Conservation (phyloP, 2,329 filamentous ascomycete genomes). For the Cryphonectria parasitica region DNA sequence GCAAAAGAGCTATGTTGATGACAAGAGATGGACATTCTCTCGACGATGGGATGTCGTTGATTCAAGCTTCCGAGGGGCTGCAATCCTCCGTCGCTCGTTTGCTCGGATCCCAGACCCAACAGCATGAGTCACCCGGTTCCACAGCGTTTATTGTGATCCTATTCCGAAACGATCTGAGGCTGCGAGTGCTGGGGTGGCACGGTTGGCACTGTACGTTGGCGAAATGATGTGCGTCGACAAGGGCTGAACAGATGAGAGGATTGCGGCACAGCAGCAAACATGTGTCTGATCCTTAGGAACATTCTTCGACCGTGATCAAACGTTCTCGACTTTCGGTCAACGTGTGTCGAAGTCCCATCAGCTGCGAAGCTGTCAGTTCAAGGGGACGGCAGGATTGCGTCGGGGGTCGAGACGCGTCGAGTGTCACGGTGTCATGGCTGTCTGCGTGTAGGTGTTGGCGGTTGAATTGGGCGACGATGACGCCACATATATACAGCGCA, state of each 20-base stretch:
- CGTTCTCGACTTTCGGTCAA: background rate
- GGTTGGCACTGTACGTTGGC: background rate
- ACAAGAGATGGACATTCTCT: background rate
- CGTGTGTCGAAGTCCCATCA: background rate
- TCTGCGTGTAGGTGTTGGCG: background rate
- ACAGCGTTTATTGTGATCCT: background rate
- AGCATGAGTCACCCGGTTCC: background rate
- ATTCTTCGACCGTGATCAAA: background rate
- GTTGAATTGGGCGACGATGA: background rate
- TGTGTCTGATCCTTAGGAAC: background rate
- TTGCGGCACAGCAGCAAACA: conserved; percentile 2
- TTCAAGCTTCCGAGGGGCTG: conserved; percentile 13
- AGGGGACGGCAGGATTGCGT: background rate
- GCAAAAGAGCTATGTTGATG: background rate
- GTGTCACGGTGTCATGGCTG: background rate
- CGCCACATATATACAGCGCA: background rate
- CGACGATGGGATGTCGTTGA: conserved; percentile 8
- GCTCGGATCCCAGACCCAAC: background rate
- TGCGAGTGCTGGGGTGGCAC: conserved; percentile 6
- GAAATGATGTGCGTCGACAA: background rate
- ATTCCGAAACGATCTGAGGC: background rate
- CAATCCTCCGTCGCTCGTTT: background rate
- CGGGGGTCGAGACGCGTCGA: background rate
- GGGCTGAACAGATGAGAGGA: background rate
- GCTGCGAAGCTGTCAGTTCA: background rate